phyloP scores from a whole-genome alignment of 176 grass and related monocot species.

The Eragrostis curvula region DNA sequence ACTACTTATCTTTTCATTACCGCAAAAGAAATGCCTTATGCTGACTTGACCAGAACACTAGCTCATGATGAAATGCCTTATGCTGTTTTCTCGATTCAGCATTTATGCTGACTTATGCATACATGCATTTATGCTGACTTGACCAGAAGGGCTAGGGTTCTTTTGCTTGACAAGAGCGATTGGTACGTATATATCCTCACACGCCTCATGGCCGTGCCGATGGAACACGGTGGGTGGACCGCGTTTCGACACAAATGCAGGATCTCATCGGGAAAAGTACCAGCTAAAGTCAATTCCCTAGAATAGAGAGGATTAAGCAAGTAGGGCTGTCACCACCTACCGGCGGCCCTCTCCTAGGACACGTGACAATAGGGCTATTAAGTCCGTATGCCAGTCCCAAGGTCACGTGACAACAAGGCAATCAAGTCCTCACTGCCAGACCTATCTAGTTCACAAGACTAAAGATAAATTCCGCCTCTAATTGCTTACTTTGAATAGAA shows the following conservation, averaged over 20 bases:
- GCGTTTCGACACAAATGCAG: conserved; percentile 20
- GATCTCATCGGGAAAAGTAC: neutral
- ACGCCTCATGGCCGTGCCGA: neutral
- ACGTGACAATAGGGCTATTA: no score
- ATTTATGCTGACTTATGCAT: neutral
- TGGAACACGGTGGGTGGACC: neutral
- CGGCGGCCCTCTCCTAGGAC: no score
- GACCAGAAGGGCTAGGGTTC: neutral
- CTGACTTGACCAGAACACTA: neutral
- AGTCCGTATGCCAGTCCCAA: no score
- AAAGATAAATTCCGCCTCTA: no score
- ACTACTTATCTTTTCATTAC: no score
- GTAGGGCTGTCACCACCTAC: no score
- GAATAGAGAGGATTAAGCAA: no score
- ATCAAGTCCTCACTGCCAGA: no score
- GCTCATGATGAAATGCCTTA: neutral
- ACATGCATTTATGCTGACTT: neutral
- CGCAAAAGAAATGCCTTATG: neutral
- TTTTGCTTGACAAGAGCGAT: neutral
- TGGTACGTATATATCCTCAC: neutral
- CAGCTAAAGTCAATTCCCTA: no score
- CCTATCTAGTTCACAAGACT: no score
- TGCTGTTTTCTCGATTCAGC: neutral
- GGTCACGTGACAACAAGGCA: no score
- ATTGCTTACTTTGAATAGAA: no score